Percentiles rank a stretch among this genome's conserved stretches.
Conservation (phyloP, 2,329 filamentous ascomycete species). For the Chaetothyriales sp. region DNA sequence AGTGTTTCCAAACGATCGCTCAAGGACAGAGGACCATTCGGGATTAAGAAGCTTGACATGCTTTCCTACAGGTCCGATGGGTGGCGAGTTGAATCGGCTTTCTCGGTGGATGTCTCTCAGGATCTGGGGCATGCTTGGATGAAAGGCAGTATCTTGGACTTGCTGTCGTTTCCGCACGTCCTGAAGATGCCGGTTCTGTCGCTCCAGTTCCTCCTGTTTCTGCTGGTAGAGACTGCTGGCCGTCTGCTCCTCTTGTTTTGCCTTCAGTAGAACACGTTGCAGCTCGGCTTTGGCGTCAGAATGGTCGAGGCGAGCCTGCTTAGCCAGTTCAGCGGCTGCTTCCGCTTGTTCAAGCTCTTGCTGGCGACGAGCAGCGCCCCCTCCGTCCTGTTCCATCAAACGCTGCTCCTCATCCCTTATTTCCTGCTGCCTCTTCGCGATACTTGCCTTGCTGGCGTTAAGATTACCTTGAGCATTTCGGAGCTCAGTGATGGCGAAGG, state of each 20-base stretch:
- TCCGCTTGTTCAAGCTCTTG: slow-evolving; percentile 46
- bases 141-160: slow-evolving; percentile 49
- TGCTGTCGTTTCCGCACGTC: slow-evolving; percentile 43
- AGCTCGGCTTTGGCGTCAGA: slow-evolving; percentile 22
- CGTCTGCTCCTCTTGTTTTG: slow-evolving; percentile 17
- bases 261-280: slow-evolving; percentile 22
- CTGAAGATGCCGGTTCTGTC: slow-evolving; percentile 22
- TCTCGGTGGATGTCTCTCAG: slow-evolving; percentile 57
- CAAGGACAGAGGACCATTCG: slow-evolving; percentile 69
- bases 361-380: slow-evolving; percentile 48
- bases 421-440: slow-evolving; percentile 28
- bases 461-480: slow-evolving; percentile 25
- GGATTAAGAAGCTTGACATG: slow-evolving; percentile 63
- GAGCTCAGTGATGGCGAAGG: not conserved
- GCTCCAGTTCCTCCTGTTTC: slow-evolving; percentile 33
- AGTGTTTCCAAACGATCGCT: slow-evolving; percentile 54
- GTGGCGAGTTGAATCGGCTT: slow-evolving; percentile 50
- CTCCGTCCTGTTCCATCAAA: slow-evolving; percentile 54
- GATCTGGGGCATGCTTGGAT: slow-evolving; percentile 41
- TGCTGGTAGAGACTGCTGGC: slow-evolving; percentile 26
- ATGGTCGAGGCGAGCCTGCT: slow-evolving; percentile 28
- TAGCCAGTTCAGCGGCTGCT: slow-evolving; percentile 32
- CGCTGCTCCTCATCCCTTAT: slow-evolving; percentile 37
- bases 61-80: slow-evolving; percentile 69
- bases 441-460: slow-evolving; percentile 34